Evolutionary conservation across 495 filamentous ascomycete species (phyloP).

Genomic region (Aspergillus asperescens): DNA sequence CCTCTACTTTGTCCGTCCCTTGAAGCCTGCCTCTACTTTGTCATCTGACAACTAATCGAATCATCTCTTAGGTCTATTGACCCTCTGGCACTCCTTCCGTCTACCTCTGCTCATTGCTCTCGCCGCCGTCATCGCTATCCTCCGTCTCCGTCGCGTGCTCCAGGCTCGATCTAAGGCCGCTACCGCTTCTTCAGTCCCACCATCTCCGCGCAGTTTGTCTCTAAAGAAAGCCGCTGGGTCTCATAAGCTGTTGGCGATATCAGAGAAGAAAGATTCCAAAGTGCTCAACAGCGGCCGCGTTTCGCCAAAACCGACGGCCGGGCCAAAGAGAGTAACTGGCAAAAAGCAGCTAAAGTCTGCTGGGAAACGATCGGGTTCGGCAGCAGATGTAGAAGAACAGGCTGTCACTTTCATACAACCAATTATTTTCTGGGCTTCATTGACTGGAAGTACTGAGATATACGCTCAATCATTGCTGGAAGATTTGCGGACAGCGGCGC

Average conservation of each 20-base stretch:
- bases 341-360: conserved; percentile 32
- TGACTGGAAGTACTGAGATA: conserved; percentile 73
- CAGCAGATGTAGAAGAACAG: conserved; percentile 14
- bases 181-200: conserved; percentile 30
- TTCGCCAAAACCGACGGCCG: conserved; percentile 18
- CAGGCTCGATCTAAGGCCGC: conserved; percentile 26
- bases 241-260: conserved; percentile 6
- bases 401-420: conserved; percentile 54
- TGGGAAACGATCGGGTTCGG: conserved; percentile 17
- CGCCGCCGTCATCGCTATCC: conserved; percentile 19
- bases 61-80: conserved; percentile 23
- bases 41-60: background rate
- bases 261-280: conserved; percentile 9
- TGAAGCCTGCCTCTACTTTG: background rate
- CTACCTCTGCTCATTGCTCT: conserved; percentile 32
- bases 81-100: conserved; percentile 41
- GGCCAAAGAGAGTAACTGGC: conserved; percentile 39
- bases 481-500: conserved; percentile 38
- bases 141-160: conserved; percentile 25
- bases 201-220: conserved; percentile 31
- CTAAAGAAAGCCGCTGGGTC: conserved; percentile 21
- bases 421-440: conserved; percentile 80
- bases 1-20: background rate
- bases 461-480: conserved; percentile 55
- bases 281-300: conserved; percentile 5